phyloP scores from a whole-genome alignment of 1,139 yeast genomes.

The Taphrina betulina region DNA sequence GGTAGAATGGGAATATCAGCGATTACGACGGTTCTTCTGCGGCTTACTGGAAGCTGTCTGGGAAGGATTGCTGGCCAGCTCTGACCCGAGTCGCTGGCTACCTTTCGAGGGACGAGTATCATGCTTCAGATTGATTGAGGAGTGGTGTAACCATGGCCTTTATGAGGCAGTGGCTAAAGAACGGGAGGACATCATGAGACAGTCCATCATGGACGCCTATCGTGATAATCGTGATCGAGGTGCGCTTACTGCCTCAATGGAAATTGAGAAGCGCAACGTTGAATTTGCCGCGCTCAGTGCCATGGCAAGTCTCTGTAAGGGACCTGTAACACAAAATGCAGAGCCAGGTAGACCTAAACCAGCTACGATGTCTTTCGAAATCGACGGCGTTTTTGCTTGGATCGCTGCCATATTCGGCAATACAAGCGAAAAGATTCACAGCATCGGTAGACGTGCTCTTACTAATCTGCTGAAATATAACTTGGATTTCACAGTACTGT shows the following conservation, averaged over 20 bases:
- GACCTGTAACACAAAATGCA: constrained; percentile 43
- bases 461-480: constrained; percentile 64
- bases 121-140: constrained; percentile 76
- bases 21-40: constrained; percentile 75
- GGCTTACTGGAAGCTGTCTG: constrained; percentile 71
- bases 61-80: constrained; percentile 50
- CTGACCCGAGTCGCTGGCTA: constrained; percentile 57
- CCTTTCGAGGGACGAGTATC: constrained; percentile 85
- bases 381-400: constrained; percentile 71
- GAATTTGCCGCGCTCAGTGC: constrained; percentile 74
- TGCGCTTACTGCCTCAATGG: constrained; percentile 69
- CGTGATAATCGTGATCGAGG: constrained; percentile 45
- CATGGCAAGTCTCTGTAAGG: constrained; percentile 72
- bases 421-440: constrained; percentile 59
- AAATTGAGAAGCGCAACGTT: constrained; percentile 71
- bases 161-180: constrained; percentile 60
- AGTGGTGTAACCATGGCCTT: constrained; percentile 93
- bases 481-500: constrained; percentile 56
- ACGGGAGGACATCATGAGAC: constrained; percentile 62
- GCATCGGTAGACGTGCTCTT: constrained; percentile 70
- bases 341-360: constrained; percentile 42
- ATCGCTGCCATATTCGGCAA: constrained; percentile 66
- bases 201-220: constrained; percentile 41
- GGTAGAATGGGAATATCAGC: constrained; percentile 67
- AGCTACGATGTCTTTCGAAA: constrained; percentile 63